phyloP scores from a whole-genome alignment of 2,329 filamentous ascomycete genomes.

The Fusarium dimerum region DNA sequence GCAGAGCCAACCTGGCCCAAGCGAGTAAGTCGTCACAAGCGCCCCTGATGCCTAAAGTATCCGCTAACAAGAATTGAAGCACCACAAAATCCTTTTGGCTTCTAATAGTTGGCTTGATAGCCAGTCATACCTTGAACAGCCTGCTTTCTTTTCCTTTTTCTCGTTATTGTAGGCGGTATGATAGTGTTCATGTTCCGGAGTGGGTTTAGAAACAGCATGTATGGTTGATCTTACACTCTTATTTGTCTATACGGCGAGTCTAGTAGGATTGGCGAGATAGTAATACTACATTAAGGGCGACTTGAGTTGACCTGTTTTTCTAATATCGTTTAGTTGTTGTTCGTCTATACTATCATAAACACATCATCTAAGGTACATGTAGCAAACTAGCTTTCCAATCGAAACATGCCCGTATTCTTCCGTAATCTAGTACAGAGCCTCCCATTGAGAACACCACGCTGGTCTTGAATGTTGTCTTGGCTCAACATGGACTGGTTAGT shows the following conservation, averaged over 20 bases:
- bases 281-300: conserved; percentile 27
- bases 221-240: conserved; percentile 16
- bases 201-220: conserved; percentile 26
- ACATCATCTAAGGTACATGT: too few species aligned
- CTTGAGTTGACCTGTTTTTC: conserved; percentile 18
- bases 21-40: conserved; percentile 76
- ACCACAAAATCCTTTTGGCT: conserved; percentile 56
- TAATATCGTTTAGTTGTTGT: conserved; percentile 8
- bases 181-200: conserved; percentile 10
- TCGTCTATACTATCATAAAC: too few species aligned
- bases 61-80: conserved; percentile 37
- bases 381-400: too few species aligned
- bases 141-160: too few species aligned
- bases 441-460: too few species aligned
- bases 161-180: conserved; percentile 3
- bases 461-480: too few species aligned
- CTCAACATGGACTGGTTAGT: too few species aligned
- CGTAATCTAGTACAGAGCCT: too few species aligned
- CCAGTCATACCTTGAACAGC: too few species aligned
- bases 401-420: too few species aligned
- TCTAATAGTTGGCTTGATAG: conserved; percentile 31
- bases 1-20: conserved; percentile 86
- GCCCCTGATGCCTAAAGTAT: not conserved
- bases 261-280: conserved; percentile 15
- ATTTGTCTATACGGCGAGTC: conserved; percentile 21